A percentile compares a stretch with the other conserved stretches of the same genome.
phyloP scores from a whole-genome alignment of 1,284 basidiomycete species.

The Moniliophthora roreri region DNA sequence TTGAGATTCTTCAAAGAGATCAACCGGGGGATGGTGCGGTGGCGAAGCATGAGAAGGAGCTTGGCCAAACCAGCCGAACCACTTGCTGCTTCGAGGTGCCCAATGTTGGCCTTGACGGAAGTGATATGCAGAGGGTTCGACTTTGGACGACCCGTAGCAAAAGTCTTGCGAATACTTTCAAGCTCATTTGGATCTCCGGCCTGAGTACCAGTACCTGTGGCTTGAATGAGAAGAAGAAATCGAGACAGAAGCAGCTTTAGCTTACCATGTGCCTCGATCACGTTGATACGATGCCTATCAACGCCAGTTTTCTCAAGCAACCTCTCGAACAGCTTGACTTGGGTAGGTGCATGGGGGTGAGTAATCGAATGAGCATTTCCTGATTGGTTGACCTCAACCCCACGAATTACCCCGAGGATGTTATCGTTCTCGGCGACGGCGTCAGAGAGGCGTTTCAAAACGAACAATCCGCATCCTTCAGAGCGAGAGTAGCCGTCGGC shows the following conservation, averaged over 20 bases:
- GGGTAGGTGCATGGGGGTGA: constrained; percentile 64
- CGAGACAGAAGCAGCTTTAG: too few relatives aligned
- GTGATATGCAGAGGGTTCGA: constrained; percentile 61
- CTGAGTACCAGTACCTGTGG: constrained; percentile 53
- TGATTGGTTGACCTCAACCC: constrained; percentile 69
- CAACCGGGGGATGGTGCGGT: constrained; percentile 54
- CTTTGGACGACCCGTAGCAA: constrained; percentile 38
- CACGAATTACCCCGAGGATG: constrained; percentile 67
- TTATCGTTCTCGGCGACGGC: constrained; percentile 64
- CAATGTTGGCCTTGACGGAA: constrained; percentile 71
- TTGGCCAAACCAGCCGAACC: constrained; percentile 72
- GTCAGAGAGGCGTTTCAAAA: constrained; percentile 68
- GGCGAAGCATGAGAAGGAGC: constrained; percentile 63
- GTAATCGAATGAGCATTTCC: constrained; percentile 66
- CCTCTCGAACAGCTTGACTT: constrained; percentile 49
- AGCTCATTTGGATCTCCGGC: constrained; percentile 69
- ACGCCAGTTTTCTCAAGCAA: constrained; percentile 49
- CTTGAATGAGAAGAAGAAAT: too few relatives aligned
- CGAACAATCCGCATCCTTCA: constrained; percentile 73
- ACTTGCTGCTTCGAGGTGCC: constrained; percentile 74
- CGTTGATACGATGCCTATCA: constrained; percentile 45
- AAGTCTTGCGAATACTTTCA: constrained; percentile 58
- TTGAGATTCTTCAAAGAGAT: constrained; percentile 58
- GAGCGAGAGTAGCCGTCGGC: constrained; percentile 72
- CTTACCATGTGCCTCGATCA: constrained; percentile 68